Conservation (phyloP, 139 green algal genomes). For the Gonium pectorale region DNA sequence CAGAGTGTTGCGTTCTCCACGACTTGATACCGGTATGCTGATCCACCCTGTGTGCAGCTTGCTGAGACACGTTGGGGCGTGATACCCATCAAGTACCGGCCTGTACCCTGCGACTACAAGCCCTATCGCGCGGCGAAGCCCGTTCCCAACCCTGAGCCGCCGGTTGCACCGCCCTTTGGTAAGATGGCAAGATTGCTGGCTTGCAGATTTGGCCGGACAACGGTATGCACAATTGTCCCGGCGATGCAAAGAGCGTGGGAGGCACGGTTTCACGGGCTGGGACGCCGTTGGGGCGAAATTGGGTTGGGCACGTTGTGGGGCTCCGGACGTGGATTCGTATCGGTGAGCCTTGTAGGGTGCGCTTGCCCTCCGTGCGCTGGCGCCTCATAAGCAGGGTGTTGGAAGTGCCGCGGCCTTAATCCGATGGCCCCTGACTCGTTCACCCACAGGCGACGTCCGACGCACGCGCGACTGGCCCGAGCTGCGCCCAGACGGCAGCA, state of each 20-base stretch:
- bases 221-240: too few species aligned
- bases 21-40: background rate
- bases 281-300: background rate
- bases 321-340: background rate
- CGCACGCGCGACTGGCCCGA: constrained; percentile 41
- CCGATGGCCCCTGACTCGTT: background rate
- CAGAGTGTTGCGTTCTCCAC: too few species aligned
- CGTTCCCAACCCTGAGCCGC: background rate
- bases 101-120: constrained; percentile 39
- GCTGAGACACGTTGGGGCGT: constrained; percentile 39
- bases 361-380: too few species aligned
- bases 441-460: background rate
- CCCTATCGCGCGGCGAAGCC: background rate
- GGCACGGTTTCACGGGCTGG: background rate
- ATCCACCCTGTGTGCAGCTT: constrained; percentile 13
- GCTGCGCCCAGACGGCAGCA: background rate
- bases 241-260: too few species aligned
- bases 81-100: constrained; percentile 23
- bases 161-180: background rate
- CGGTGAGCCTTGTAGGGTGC: background rate
- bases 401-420: too few species aligned
- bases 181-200: too few species aligned
- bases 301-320: background rate
- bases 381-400: too few species aligned
- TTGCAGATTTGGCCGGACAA: too few species aligned